These are phyloP conservation scores for Populus hybrid DNA, from an alignment of 441 rosid species.

Conservation along the genomic window DNA sequence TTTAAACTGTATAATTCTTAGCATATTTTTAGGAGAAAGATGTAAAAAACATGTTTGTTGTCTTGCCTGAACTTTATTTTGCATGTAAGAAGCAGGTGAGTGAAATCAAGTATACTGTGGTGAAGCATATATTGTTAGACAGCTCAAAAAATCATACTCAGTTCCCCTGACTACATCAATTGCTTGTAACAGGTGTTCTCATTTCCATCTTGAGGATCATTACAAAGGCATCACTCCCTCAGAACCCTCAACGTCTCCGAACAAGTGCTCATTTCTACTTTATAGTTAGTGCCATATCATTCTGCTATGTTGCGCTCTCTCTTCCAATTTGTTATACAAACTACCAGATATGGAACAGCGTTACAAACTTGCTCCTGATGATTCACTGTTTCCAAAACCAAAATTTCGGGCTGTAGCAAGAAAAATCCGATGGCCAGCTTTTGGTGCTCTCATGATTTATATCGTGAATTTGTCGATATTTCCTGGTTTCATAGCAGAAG, in stretches of 20 bases:
- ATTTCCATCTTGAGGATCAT: slow-evolving; percentile 40
- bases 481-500: slow-evolving; percentile 74
- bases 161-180: not conserved
- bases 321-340: slow-evolving; percentile 60
- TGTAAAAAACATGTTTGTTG: not conserved
- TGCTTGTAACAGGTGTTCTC: slow-evolving; percentile 54
- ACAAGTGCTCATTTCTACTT: slow-evolving; percentile 78
- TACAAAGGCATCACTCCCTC: slow-evolving; percentile 50
- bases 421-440: slow-evolving; percentile 50
- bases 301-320: slow-evolving; percentile 54
- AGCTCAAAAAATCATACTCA: not conserved
- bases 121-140: not conserved
- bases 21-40: not conserved
- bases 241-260: slow-evolving; percentile 59
- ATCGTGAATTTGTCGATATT: slow-evolving; percentile 71
- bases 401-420: slow-evolving; percentile 46
- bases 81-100: too few relatives aligned
- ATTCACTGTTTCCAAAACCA: slow-evolving; percentile 31
- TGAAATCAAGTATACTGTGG: not conserved
- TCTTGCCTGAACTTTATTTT: not conserved
- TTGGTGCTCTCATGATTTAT: slow-evolving; percentile 53
- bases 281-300: slow-evolving; percentile 50
- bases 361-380: slow-evolving; percentile 22
- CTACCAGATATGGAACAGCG: slow-evolving; percentile 68
- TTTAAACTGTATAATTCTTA: not conserved